These are phyloP conservation scores for Spongospora subterranea DNA, from an alignment of 208 protist species.

Conservation along the genomic window DNA sequence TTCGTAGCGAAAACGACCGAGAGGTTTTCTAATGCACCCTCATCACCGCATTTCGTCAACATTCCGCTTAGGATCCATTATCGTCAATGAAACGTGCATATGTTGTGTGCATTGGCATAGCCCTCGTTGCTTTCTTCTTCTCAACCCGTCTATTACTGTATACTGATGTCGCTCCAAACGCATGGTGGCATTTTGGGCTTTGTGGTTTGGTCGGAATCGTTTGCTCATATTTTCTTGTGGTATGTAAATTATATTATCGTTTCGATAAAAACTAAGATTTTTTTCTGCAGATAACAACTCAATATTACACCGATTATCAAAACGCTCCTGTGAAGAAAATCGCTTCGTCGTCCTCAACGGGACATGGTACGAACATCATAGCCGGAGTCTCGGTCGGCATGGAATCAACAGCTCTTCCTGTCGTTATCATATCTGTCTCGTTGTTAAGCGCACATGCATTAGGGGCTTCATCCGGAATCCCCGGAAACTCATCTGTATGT, in stretches of 20 bases:
- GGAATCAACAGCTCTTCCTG: constrained; percentile 85
- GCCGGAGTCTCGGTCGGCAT: constrained; percentile 89
- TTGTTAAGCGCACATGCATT: constrained; percentile 76
- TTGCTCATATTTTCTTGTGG: constrained; percentile 68
- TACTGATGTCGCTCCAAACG: constrained; percentile 57
- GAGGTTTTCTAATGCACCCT: background rate
- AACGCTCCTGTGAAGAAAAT: constrained; percentile 70
- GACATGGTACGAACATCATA: constrained; percentile 80
- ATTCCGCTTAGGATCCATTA: constrained; percentile 37
- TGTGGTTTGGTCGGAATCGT: constrained; percentile 69
- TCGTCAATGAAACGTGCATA: constrained; percentile 64
- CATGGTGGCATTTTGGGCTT: constrained; percentile 67
- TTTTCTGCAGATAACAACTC: constrained; percentile 66
- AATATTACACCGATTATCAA: constrained; percentile 74
- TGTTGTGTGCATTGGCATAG: constrained; percentile 60
- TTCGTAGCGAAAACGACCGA: constrained; percentile 59
- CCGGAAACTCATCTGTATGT: constrained; percentile 9
- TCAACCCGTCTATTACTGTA: constrained; percentile 66
- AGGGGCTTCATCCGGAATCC: constrained; percentile 65
- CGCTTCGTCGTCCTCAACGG: constrained; percentile 65
- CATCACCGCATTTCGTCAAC: background rate
- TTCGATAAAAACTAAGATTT: background rate
- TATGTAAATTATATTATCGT: background rate
- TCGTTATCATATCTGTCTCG: constrained; percentile 82
- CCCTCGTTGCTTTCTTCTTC: constrained; percentile 60